Conservation (phyloP, 2,329 filamentous ascomycete species). For the Fusarium nisikadoi region DNA sequence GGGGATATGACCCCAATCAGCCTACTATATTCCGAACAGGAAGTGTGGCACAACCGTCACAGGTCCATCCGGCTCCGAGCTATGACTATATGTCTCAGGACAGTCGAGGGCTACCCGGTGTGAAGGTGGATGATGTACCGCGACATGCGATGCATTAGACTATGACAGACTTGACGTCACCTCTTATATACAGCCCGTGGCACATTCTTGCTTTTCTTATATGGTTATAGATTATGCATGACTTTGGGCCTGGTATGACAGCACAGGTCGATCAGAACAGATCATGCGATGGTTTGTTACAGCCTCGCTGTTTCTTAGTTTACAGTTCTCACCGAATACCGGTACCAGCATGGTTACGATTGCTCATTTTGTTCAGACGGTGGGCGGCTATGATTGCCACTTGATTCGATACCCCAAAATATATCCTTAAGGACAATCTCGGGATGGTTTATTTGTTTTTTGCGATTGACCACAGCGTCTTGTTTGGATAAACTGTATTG, state of each 20-base stretch:
- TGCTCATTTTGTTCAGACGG: constrained; percentile 19
- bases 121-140: constrained; percentile 46
- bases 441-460: constrained; percentile 29
- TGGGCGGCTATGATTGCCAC: constrained; percentile 18
- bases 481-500: constrained; percentile 2
- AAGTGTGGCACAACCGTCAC: constrained; percentile 44
- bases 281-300: constrained; percentile 9
- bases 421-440: constrained; percentile 22
- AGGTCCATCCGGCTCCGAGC: constrained; percentile 46
- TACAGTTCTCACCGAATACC: constrained; percentile 9
- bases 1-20: constrained; percentile 49
- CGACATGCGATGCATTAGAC: constrained; percentile 46
- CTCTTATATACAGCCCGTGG: constrained; percentile 4
- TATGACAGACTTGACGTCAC: neutral
- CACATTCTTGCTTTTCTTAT: constrained; percentile 20
- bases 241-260: constrained; percentile 45
- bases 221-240: constrained; percentile 39
- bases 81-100: constrained; percentile 52
- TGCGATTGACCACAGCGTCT: constrained; percentile 12
- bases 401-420: constrained; percentile 37
- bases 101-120: constrained; percentile 45
- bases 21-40: constrained; percentile 49
- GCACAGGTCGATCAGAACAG: constrained; percentile 42
- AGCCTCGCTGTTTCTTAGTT: constrained; percentile 18
- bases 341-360: constrained; percentile 4